phyloP scores from a whole-genome alignment of 208 protist genomes.

The Crithidia bombi region DNA sequence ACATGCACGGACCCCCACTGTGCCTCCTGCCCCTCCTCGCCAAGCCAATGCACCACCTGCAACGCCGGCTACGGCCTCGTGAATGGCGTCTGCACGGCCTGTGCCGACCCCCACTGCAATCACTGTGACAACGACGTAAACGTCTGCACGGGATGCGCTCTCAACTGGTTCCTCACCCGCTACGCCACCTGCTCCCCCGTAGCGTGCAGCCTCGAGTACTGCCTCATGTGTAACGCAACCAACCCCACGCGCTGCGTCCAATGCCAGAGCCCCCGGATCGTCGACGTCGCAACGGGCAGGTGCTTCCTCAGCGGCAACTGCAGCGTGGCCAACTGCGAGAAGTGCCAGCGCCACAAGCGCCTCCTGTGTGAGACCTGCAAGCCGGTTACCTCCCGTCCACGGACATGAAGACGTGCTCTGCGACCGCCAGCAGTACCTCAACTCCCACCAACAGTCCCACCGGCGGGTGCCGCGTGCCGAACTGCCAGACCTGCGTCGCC shows the following conservation, averaged over 20 bases:
- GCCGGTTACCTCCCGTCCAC: constrained; percentile 13
- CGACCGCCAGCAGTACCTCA: neutral
- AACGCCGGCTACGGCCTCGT: constrained; percentile 2
- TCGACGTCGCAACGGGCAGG: constrained; percentile 3
- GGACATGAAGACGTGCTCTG: neutral
- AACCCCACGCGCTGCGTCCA: constrained; percentile 9
- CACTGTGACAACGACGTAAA: constrained; percentile 8
- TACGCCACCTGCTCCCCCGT: constrained; percentile 5
- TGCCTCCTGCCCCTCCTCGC: constrained; percentile 7
- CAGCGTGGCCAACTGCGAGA: constrained; percentile 12
- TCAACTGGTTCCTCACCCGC: constrained; percentile 13
- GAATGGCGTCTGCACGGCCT: neutral
- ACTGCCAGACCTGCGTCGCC: constrained; percentile 17
- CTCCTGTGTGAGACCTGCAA: constrained; percentile 6
- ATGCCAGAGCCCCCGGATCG: neutral
- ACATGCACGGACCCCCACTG: constrained; percentile 13
- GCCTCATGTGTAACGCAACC: constrained; percentile 1
- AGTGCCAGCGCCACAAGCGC: constrained; percentile 2
- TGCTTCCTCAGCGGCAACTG: constrained; percentile 8
- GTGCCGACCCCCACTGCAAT: constrained; percentile 4
- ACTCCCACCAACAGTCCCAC: neutral
- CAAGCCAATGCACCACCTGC: neutral
- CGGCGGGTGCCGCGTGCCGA: constrained; percentile 9
- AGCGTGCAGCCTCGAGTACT: constrained; percentile 14
- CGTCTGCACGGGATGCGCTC: constrained; percentile 3